Conservation (phyloP, 805 yeast species). For the Yamadazyma nakazawae region DNA sequence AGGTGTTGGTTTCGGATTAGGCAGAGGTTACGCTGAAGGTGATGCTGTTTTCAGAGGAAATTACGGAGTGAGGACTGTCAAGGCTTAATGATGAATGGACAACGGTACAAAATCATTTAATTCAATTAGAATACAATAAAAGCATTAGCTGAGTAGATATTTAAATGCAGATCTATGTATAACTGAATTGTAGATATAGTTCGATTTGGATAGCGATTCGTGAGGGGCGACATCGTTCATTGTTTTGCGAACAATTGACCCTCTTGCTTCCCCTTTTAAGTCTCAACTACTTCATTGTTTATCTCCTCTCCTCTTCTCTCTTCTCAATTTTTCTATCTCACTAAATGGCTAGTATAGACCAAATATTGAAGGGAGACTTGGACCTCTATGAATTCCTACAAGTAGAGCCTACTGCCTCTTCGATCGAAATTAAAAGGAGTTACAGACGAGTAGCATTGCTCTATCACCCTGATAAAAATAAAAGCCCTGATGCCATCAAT, state of each 20-base stretch:
- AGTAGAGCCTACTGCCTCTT: constrained; percentile 20
- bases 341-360: constrained; percentile 6
- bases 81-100: constrained; percentile 43
- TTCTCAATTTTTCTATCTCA: background rate
- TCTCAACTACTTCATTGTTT: background rate
- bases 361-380: constrained; percentile 21
- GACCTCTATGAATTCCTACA: constrained; percentile 28
- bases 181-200: background rate
- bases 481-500: constrained; percentile 21
- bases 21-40: constrained; percentile 97
- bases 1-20: constrained; percentile 96
- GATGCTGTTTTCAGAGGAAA: constrained; percentile 89
- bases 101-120: too few relatives aligned
- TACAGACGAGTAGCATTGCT: constrained; percentile 34
- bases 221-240: too few relatives aligned
- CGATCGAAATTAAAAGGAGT: constrained; percentile 23
- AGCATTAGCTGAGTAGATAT: background rate
- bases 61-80: constrained; percentile 73
- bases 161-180: constrained; percentile 4
- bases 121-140: background rate
- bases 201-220: too few relatives aligned
- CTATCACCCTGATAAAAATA: constrained; percentile 42
- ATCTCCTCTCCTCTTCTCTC: background rate
- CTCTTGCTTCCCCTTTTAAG: too few relatives aligned
- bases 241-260: too few relatives aligned